Evolutionary conservation across 2,329 filamentous ascomycete species (phyloP).

Genomic region (Fusarium coicis): DNA sequence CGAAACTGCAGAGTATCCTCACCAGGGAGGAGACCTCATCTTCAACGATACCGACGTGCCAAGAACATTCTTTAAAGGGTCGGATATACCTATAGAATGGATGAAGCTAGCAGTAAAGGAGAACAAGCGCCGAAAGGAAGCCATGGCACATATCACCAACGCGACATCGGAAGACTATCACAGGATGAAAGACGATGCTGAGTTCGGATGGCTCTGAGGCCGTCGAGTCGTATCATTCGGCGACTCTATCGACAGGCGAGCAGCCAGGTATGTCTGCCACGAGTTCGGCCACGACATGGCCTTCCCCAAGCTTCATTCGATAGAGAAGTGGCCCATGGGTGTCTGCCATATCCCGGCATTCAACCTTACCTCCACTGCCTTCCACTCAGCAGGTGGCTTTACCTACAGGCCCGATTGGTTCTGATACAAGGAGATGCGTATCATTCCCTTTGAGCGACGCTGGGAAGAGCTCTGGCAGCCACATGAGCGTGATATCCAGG

Average conservation of each 20-base stretch:
- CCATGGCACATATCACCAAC: neutral
- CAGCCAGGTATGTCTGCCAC: neutral
- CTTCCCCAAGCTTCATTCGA: neutral
- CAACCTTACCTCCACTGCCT: neutral
- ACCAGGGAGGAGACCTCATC: neutral
- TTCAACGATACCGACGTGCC: constrained; percentile 4
- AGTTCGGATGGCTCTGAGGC: constrained; percentile 1
- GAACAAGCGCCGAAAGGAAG: neutral
- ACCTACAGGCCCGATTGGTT: constrained; percentile 2
- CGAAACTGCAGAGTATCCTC: neutral
- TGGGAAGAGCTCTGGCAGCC: constrained; percentile 2
- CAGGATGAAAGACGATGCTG: neutral
- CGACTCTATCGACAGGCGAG: constrained; percentile 4
- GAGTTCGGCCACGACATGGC: constrained; percentile 6
- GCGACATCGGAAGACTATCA: neutral
- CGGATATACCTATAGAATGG: neutral
- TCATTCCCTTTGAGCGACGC: constrained; percentile 3
- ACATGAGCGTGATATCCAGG: neutral
- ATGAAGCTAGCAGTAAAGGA: neutral
- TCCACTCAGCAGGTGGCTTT: neutral
- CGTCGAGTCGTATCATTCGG: neutral
- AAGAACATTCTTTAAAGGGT: neutral
- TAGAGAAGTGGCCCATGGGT: neutral
- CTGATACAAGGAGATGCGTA: constrained; percentile 1
- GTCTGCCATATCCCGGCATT: neutral